These are phyloP conservation scores for Astrephomene gubernaculifera DNA, from an alignment of 139 green algal genomes.

Conservation along the genomic window DNA sequence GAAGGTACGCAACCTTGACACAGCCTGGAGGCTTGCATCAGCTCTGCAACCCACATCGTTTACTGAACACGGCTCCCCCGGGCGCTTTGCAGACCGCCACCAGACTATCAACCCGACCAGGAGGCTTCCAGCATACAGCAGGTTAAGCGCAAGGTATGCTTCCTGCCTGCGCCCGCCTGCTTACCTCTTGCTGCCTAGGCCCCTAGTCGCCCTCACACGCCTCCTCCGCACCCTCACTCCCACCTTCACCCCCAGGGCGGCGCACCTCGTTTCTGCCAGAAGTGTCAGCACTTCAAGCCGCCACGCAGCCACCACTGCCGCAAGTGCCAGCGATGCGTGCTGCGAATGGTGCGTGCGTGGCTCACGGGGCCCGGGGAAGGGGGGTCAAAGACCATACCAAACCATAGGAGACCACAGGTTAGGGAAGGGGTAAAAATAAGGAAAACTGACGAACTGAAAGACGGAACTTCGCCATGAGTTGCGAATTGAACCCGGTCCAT, in stretches of 20 bases:
- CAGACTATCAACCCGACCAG: slow-evolving; percentile 65
- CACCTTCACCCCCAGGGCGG: slow-evolving; percentile 68
- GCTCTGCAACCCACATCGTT: background rate
- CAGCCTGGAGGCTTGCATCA: background rate
- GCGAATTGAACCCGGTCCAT: too few species aligned
- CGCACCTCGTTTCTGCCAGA: slow-evolving; percentile 82
- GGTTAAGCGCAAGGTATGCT: slow-evolving; percentile 74
- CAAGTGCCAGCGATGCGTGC: slow-evolving; percentile 88
- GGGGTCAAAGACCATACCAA: too few species aligned
- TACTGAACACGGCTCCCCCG: background rate
- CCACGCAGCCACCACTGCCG: slow-evolving; percentile 90
- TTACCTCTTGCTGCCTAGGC: too few species aligned
- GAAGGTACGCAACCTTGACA: slow-evolving; percentile 50
- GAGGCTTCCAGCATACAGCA: slow-evolving; percentile 49
- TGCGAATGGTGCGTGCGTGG: slow-evolving; percentile 84
- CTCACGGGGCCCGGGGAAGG: too few species aligned
- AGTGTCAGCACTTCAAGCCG: slow-evolving; percentile 87
- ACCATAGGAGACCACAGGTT: too few species aligned
- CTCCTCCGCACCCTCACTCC: too few species aligned
- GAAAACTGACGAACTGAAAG: too few species aligned
- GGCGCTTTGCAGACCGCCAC: slow-evolving; percentile 49
- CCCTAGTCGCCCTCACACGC: too few species aligned
- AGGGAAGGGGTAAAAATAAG: too few species aligned
- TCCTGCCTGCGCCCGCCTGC: background rate
- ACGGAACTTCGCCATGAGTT: too few species aligned